phyloP scores from a whole-genome alignment of 2,329 filamentous ascomycete species.

The Aspergillus candidus region DNA sequence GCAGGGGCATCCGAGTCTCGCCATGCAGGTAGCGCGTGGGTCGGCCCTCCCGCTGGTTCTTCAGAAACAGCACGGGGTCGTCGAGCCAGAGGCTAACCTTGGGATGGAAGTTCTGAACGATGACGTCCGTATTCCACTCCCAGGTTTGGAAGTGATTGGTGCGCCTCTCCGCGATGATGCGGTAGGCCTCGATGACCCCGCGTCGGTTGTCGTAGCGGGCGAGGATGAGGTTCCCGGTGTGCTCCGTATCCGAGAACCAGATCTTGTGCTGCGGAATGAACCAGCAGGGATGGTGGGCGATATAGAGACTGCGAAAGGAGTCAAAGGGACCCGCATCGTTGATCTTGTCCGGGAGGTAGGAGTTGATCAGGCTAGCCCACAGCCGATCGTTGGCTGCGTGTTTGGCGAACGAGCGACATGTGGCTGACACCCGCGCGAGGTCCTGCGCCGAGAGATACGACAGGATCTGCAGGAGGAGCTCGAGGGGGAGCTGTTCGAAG shows the following conservation, averaged over 20 bases:
- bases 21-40: slow-evolving; percentile 19
- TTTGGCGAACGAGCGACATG: slow-evolving; percentile 55
- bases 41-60: slow-evolving; percentile 19
- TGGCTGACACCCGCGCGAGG: slow-evolving; percentile 54
- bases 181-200: slow-evolving; percentile 74
- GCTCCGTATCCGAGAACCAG: slow-evolving; percentile 74
- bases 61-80: slow-evolving; percentile 61
- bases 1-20: slow-evolving; percentile 53
- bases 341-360: slow-evolving; percentile 57
- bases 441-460: slow-evolving; percentile 59
- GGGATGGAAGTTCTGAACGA: slow-evolving; percentile 69
- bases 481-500: slow-evolving; percentile 56
- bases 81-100: slow-evolving; percentile 66
- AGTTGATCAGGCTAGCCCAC: slow-evolving; percentile 66
- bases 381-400: slow-evolving; percentile 61
- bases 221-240: slow-evolving; percentile 69
- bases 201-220: slow-evolving; percentile 67
- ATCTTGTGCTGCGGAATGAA: slow-evolving; percentile 73
- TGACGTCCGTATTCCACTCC: slow-evolving; percentile 58
- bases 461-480: slow-evolving; percentile 69
- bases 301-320: slow-evolving; percentile 66
- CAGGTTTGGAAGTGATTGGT: slow-evolving; percentile 55
- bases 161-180: slow-evolving; percentile 61
- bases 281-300: slow-evolving; percentile 73
- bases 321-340: slow-evolving; percentile 52